These are phyloP conservation scores for Leccinum pallidistipes DNA, from an alignment of 1,284 basidiomycete species.

Conservation along the genomic window DNA sequence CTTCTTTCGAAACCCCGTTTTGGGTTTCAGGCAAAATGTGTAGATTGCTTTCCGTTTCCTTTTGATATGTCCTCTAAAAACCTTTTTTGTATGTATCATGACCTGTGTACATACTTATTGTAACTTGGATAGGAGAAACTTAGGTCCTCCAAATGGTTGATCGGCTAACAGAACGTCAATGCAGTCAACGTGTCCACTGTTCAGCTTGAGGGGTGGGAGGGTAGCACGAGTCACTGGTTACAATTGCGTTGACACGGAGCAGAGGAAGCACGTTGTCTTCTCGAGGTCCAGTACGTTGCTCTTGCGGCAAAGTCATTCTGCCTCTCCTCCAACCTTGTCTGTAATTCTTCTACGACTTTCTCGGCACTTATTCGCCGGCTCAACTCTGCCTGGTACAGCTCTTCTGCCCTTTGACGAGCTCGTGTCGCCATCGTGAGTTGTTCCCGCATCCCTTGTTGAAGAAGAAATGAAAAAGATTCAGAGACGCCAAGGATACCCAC, in stretches of 20 bases:
- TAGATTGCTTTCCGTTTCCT: slow-evolving; percentile 19
- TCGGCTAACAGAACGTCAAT: not conserved
- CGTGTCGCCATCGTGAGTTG: slow-evolving; percentile 32
- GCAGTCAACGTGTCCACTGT: not conserved
- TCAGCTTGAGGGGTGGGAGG: not conserved
- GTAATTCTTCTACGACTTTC: slow-evolving; percentile 17
- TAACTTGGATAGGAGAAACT: not conserved
- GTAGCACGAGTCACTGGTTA: not conserved
- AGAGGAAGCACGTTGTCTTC: not conserved
- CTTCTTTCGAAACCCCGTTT: slow-evolving; percentile 4
- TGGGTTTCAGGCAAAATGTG: slow-evolving; percentile 18
- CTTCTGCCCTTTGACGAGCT: slow-evolving; percentile 36
- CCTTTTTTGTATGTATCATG: slow-evolving; percentile 24
- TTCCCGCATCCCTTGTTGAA: slow-evolving; percentile 37
- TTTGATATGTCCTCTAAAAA: slow-evolving; percentile 23
- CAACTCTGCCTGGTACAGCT: slow-evolving; percentile 27
- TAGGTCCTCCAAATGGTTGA: not conserved
- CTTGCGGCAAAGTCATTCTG: not conserved
- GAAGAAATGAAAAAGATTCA: slow-evolving; percentile 7
- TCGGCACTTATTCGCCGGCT: slow-evolving; percentile 26
- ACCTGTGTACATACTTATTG: not conserved
- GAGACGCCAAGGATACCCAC: slow-evolving; percentile 7
- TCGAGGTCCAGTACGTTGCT: not conserved
- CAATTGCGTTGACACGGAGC: not conserved
- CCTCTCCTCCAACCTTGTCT: slow-evolving; percentile 7